A percentile compares a stretch with the other conserved stretches of the same genome.
phyloP scores from a whole-genome alignment of 2,329 filamentous ascomycete genomes.

The Talaromyces verruculosus region DNA sequence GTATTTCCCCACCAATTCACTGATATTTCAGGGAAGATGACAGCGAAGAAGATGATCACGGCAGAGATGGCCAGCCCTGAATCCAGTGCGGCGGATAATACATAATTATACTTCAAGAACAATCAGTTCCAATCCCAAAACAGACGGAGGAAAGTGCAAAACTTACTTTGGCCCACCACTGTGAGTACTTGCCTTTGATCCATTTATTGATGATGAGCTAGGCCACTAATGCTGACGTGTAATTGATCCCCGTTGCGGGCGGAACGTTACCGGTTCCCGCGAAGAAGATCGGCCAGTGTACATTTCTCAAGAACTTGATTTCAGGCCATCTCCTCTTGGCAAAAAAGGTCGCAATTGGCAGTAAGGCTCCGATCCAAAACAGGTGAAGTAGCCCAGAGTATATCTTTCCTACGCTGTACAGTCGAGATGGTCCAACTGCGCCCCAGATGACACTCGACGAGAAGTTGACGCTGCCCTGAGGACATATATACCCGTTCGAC shows the following conservation, averaged over 20 bases:
- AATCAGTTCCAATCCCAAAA: not conserved
- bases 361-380: conserved; percentile 50
- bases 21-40: conserved; percentile 43
- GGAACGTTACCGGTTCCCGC: conserved; percentile 30
- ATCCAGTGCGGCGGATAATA: conserved; percentile 46
- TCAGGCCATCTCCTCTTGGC: conserved; percentile 60
- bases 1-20: conserved; percentile 47
- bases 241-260: conserved; percentile 30
- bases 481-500: conserved; percentile 50
- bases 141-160: not conserved
- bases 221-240: conserved; percentile 28
- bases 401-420: conserved; percentile 48
- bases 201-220: conserved; percentile 39
- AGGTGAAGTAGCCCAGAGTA: conserved; percentile 50
- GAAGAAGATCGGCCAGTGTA: conserved; percentile 32
- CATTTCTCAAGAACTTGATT: conserved; percentile 33
- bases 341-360: conserved; percentile 49
- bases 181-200: conserved; percentile 21
- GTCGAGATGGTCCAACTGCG: conserved; percentile 49
- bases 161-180: conserved; percentile 27
- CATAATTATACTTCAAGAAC: conserved; percentile 34
- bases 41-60: conserved; percentile 48
- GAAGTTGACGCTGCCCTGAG: conserved; percentile 46
- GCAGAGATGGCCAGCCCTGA: conserved; percentile 45
- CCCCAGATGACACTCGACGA: conserved; percentile 52